Base-by-base conservation (phyloP, 352 stramenopile species). In the Phytophthora sansomeana region DNA sequence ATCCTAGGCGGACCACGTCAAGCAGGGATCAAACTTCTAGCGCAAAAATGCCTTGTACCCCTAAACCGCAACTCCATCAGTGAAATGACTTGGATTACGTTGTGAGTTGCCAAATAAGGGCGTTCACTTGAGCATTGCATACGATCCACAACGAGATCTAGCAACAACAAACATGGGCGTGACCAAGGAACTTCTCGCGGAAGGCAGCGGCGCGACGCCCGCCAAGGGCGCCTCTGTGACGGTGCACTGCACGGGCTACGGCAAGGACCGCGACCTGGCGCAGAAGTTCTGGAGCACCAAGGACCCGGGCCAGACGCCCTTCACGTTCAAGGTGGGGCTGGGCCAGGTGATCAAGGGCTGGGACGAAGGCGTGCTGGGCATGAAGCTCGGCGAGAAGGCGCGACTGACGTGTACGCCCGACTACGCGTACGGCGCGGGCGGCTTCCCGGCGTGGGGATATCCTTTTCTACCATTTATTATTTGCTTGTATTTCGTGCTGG, bases 231-330 rank as follows among this genome's bases (percentile, higher is more conserved):
- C 73, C 39, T 90, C 65, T 1, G 89, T 95, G 38, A 95, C 83
- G 29, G 83, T 94, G 42, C 86, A 96, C 69, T 93, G 83, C 78
- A 95, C 87, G 43, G 89, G 89, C 42, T 92, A 83, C 67, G 86
- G 83, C 55, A 94, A 92, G 68, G 76, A 92, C 62, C 70, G 62
- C 48, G 79, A 92, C 63, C 67, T 90, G 36, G 48, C 41, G 26
- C 52, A 87, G 61, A 98, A 98, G 73, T 99, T 99, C 80, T 99
- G 97, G 96, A 97, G 82, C 71, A 98, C 93, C 7, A 98, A 98
- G 74, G 97, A 99, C 83, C 87, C 93, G 8, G 96, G 95, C 10
- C 95, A 99, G 75, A 59, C 92, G 68, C 88, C 93, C 2, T 99
- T 99, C 66, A 92, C 82, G 24, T 99, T 98, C 70, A 74, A 83